Percentiles rank a stretch among this genome's conserved stretches.
phyloP scores from a whole-genome alignment of 306 rosid genomes.

The Betula pendula region DNA sequence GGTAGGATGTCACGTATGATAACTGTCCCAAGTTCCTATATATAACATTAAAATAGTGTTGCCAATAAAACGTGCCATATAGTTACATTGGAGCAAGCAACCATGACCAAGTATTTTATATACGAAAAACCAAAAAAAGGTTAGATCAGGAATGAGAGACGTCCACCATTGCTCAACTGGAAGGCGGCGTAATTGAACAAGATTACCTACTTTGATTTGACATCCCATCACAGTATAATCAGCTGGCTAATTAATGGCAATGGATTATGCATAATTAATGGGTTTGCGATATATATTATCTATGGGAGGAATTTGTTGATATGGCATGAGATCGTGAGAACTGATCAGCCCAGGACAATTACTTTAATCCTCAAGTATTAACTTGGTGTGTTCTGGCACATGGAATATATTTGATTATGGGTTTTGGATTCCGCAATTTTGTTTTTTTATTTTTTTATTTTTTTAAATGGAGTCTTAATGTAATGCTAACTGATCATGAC shows the following conservation, averaged over 20 bases:
- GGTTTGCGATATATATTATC: too few species aligned
- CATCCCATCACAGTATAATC: slow-evolving; percentile 25
- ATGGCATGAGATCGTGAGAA: too few species aligned
- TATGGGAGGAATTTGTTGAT: not conserved
- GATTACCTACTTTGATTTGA: slow-evolving; percentile 33
- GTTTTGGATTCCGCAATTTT: too few species aligned
- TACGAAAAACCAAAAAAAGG: not conserved
- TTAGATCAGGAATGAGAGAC: not conserved
- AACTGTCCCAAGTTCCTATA: slow-evolving; percentile 14
- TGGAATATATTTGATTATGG: too few species aligned
- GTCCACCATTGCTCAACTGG: not conserved
- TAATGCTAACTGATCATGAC: too few species aligned
- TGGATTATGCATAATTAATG: not conserved
- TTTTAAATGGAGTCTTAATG: too few species aligned
- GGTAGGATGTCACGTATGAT: slow-evolving; percentile 39
- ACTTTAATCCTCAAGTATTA: too few species aligned
- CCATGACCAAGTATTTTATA: not conserved
- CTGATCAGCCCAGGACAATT: not conserved
- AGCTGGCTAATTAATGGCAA: not conserved
- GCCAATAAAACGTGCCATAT: slow-evolving; percentile 4
- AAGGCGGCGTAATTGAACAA: slow-evolving; percentile 17
- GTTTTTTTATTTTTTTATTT: too few species aligned
- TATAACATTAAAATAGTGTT: not conserved
- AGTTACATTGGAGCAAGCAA: not conserved
- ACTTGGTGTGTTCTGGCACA: too few species aligned